Conservation (phyloP, 805 yeast species). For the Blastobotrys parvus region DNA sequence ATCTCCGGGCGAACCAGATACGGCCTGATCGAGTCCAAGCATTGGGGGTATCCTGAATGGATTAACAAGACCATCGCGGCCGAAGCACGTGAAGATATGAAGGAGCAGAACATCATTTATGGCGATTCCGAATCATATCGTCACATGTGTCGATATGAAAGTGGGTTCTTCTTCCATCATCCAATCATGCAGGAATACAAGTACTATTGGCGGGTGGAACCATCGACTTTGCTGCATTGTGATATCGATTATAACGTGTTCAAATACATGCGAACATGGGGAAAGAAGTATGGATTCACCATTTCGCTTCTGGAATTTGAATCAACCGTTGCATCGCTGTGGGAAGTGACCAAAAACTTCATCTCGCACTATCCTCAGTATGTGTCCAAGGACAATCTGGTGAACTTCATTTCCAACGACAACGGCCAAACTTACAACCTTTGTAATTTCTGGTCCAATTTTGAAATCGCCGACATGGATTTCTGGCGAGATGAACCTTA, state of each 20-base stretch:
- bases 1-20: slow-evolving; percentile 66
- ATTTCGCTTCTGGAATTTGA: slow-evolving; percentile 69
- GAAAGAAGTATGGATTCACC: slow-evolving; percentile 68
- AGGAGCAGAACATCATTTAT: slow-evolving; percentile 44
- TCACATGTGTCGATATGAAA: slow-evolving; percentile 89
- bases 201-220: slow-evolving; percentile 95
- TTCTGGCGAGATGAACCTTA: slow-evolving; percentile 74
- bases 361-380: slow-evolving; percentile 51
- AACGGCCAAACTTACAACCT: slow-evolving; percentile 63
- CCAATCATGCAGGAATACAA: slow-evolving; percentile 67
- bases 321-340: slow-evolving; percentile 65
- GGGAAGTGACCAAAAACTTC: slow-evolving; percentile 63
- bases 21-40: slow-evolving; percentile 66
- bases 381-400: slow-evolving; percentile 51
- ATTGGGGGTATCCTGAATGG: slow-evolving; percentile 84
- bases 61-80: slow-evolving; percentile 66
- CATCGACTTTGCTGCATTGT: slow-evolving; percentile 71
- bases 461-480: slow-evolving; percentile 67
- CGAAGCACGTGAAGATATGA: slow-evolving; percentile 45
- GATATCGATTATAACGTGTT: slow-evolving; percentile 73
- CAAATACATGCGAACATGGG: slow-evolving; percentile 72
- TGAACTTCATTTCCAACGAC: slow-evolving; percentile 60
- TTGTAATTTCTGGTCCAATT: slow-evolving; percentile 90
- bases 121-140: slow-evolving; percentile 66
- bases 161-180: slow-evolving; percentile 83